Conservation (phyloP, 202 grass and related monocot species). For the Panicum virgatum region DNA sequence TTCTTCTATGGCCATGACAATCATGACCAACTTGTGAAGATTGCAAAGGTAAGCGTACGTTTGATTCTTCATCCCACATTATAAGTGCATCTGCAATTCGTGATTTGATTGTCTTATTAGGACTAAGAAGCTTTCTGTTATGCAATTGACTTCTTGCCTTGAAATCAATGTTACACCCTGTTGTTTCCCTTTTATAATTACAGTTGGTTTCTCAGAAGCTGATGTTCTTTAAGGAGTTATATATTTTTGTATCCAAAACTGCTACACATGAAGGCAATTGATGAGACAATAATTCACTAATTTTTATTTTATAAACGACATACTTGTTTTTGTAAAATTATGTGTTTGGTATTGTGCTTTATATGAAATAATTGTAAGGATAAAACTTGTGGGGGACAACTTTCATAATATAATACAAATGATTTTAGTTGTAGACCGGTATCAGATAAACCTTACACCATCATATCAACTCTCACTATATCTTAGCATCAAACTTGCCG, state of each 20-base stretch:
- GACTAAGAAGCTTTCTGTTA: neutral
- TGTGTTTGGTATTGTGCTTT: neutral
- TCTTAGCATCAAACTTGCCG: neutral
- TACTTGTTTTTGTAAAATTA: neutral
- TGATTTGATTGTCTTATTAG: conserved; percentile 7
- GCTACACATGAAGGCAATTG: neutral
- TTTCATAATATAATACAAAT: neutral
- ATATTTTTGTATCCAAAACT: neutral
- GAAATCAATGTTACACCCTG: neutral
- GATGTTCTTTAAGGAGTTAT: neutral
- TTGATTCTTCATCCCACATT: conserved; percentile 1
- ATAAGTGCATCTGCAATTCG: neutral
- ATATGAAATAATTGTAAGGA: neutral
- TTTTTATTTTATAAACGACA: neutral
- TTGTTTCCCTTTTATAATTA: neutral
- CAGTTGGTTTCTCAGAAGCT: neutral
- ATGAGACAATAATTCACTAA: neutral
- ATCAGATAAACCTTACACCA: neutral
- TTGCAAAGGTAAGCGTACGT: conserved; percentile 55
- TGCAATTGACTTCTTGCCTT: neutral
- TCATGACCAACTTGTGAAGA: conserved; percentile 82
- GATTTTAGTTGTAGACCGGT: neutral
- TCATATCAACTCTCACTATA: neutral
- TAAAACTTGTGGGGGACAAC: neutral
- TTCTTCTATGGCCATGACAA: conserved; percentile 92